Conservation (phyloP, 129 eudicot species). For the Flaveria robusta region DNA sequence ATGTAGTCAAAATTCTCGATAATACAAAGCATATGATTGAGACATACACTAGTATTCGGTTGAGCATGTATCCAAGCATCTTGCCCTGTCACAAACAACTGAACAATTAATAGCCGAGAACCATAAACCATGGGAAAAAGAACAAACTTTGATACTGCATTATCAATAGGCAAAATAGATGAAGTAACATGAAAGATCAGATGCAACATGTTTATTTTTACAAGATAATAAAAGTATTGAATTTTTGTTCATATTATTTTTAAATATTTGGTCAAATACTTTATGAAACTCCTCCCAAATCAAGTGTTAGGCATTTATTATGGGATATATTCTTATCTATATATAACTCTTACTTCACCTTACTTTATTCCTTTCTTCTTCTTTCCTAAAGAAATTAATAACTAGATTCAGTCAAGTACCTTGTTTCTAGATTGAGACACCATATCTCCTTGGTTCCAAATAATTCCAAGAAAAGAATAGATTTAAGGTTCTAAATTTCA, state of each 20-base stretch:
- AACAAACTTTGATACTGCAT: background rate
- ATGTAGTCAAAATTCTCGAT: background rate
- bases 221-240: background rate
- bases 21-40: background rate
- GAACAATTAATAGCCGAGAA: background rate
- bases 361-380: conserved; percentile 25
- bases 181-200: background rate
- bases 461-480: background rate
- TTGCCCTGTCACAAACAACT: conserved; percentile 52
- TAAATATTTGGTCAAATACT: background rate
- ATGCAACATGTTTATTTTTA: background rate
- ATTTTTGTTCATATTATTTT: no score
- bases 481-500: background rate
- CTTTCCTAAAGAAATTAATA: background rate
- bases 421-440: background rate
- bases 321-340: conserved; percentile 1
- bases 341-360: conserved; percentile 11
- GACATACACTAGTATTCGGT: conserved; percentile 84
- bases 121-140: background rate
- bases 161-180: conserved; percentile 5
- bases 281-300: background rate
- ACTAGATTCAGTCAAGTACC: conserved; percentile 10
- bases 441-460: background rate
- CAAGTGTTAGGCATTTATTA: conserved; percentile 14
- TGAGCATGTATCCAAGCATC: conserved; percentile 83